phyloP scores from a whole-genome alignment of 352 stramenopile species.

The Pythium utonaiense region DNA sequence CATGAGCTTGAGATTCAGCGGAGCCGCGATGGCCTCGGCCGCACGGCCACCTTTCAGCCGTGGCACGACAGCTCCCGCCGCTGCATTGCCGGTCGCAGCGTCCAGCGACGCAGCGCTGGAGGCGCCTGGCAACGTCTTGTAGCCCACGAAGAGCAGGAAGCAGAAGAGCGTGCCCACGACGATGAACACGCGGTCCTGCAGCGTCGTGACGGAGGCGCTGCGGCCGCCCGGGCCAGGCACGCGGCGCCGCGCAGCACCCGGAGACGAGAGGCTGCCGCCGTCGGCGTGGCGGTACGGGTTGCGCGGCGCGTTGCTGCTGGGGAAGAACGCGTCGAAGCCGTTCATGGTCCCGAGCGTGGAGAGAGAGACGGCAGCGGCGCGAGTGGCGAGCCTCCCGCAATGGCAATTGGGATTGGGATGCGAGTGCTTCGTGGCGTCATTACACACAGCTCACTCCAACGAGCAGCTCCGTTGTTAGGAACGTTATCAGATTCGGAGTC shows the following conservation, averaged over 20 bases:
- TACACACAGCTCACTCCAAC: background rate
- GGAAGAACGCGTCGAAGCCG: slow-evolving; percentile 68
- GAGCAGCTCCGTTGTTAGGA: background rate
- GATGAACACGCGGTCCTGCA: slow-evolving; percentile 57
- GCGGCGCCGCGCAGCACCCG: slow-evolving; percentile 4
- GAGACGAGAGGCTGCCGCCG: slow-evolving; percentile 10
- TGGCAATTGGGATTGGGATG: background rate
- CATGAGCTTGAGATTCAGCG: slow-evolving; percentile 57
- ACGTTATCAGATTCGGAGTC: background rate
- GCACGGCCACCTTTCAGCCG: slow-evolving; percentile 37
- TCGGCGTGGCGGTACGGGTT: slow-evolving; percentile 81
- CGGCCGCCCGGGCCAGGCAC: slow-evolving; percentile 5
- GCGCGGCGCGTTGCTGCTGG: slow-evolving; percentile 44
- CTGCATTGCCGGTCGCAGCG: slow-evolving; percentile 27
- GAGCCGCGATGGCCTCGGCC: slow-evolving; percentile 27
- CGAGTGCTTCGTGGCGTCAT: slow-evolving; percentile 9
- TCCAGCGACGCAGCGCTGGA: background rate
- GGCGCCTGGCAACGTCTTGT: slow-evolving; percentile 33
- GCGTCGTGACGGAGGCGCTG: slow-evolving; percentile 15
- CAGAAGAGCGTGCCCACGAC: slow-evolving; percentile 62
- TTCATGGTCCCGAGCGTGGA: slow-evolving; percentile 32
- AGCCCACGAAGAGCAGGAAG: slow-evolving; percentile 61
- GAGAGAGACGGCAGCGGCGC: background rate
- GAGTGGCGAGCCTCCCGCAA: background rate
- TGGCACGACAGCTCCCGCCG: slow-evolving; percentile 14